Percentiles rank a stretch among this genome's conserved stretches.
Conservation (phyloP, 2,329 filamentous ascomycete species). For the Colletotrichum sidae region DNA sequence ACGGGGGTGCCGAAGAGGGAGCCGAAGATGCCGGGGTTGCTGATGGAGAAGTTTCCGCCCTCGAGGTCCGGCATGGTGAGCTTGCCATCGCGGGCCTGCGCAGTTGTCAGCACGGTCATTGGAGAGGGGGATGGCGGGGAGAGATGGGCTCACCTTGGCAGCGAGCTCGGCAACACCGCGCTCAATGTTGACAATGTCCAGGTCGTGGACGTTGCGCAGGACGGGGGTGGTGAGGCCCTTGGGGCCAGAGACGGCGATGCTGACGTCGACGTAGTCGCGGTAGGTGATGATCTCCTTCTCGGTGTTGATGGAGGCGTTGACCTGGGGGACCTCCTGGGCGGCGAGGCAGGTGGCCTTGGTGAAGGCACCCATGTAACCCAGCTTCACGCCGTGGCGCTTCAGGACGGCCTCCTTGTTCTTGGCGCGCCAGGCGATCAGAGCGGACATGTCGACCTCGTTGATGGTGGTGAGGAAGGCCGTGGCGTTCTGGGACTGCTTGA, state of each 20-base stretch:
- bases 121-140: too few species aligned
- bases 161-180: constrained; percentile 74
- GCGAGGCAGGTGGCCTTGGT: constrained; percentile 78
- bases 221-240: constrained; percentile 81
- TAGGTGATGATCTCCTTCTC: constrained; percentile 67
- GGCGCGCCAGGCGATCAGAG: constrained; percentile 72
- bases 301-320: constrained; percentile 71
- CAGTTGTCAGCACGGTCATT: background rate
- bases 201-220: constrained; percentile 72
- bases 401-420: constrained; percentile 69
- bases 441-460: constrained; percentile 62
- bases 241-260: constrained; percentile 78
- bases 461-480: constrained; percentile 76
- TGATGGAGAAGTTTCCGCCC: constrained; percentile 82
- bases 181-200: constrained; percentile 48
- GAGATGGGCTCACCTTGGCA: constrained; percentile 65
- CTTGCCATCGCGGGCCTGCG: constrained; percentile 75
- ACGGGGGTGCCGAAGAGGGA: constrained; percentile 69
- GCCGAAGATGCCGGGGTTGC: constrained; percentile 81
- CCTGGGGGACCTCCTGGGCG: constrained; percentile 75
- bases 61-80: constrained; percentile 83
- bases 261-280: constrained; percentile 78
- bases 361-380: constrained; percentile 81
- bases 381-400: constrained; percentile 48
- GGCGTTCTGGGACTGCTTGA: constrained; percentile 76